phyloP scores from a whole-genome alignment of 2,329 filamentous ascomycete genomes.

The Fusarium domesticum region DNA sequence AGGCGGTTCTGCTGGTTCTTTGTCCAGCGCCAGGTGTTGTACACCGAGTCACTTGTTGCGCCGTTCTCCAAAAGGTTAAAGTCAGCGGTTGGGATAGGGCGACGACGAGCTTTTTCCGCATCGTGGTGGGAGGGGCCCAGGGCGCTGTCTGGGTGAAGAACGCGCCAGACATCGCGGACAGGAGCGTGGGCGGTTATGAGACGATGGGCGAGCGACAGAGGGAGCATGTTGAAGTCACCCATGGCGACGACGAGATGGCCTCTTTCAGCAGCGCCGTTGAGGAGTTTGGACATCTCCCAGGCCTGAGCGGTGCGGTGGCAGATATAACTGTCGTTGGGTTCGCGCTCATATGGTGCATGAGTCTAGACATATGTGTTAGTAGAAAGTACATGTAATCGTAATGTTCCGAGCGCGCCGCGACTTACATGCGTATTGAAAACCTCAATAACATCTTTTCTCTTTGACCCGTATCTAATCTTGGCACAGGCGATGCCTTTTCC shows the following conservation, averaged over 20 bases:
- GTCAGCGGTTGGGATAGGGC: conserved; percentile 69
- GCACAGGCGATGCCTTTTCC: conserved; percentile 91
- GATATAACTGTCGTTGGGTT: conserved; percentile 78
- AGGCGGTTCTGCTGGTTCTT: conserved; percentile 66
- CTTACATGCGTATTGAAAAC: conserved; percentile 88
- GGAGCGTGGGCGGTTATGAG: conserved; percentile 76
- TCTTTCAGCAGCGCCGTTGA: conserved; percentile 74
- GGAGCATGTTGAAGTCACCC: conserved; percentile 97
- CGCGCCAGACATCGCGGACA: conserved; percentile 80
- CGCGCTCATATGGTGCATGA: conserved; percentile 82
- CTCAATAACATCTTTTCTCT: conserved; percentile 66
- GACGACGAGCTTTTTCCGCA: conserved; percentile 62
- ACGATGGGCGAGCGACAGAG: conserved; percentile 76
- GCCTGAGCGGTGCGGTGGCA: conserved; percentile 89
- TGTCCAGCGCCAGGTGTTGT: conserved; percentile 94
- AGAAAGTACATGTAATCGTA: background rate
- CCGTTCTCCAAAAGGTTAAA: conserved; percentile 81
- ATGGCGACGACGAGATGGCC: conserved; percentile 82
- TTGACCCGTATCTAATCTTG: conserved; percentile 67
- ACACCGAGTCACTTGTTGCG: conserved; percentile 77
- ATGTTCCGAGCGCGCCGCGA: conserved; percentile 6
- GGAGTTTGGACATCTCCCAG: conserved; percentile 90
- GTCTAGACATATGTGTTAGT: conserved; percentile 37
- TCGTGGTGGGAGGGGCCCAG: conserved; percentile 68
- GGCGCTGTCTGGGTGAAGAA: conserved; percentile 79